These are phyloP conservation scores for Viridothelium virens DNA, from an alignment of 495 filamentous ascomycete species.

Conservation along the genomic window DNA sequence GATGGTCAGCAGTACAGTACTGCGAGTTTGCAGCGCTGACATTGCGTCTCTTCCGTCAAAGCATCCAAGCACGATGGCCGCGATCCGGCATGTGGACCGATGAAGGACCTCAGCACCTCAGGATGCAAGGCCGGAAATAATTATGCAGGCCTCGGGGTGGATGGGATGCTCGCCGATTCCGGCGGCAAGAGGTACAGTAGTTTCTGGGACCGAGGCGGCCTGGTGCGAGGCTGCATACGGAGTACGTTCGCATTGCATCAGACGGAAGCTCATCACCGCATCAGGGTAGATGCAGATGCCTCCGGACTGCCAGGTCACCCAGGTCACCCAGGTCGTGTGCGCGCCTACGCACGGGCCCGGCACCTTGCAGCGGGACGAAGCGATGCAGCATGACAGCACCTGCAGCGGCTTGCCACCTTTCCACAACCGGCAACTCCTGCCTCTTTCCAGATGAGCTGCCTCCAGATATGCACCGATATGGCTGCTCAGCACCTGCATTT, in stretches of 20 bases:
- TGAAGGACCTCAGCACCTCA: too few relatives aligned
- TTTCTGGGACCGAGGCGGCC: too few relatives aligned
- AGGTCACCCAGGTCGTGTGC: not conserved
- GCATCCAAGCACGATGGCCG: not conserved
- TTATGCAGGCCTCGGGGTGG: too few relatives aligned
- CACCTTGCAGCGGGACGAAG: constrained; percentile 10
- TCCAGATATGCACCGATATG: too few relatives aligned
- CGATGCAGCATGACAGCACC: constrained; percentile 10
- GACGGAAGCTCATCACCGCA: not conserved
- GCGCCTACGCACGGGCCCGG: not conserved
- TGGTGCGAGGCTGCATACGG: too few relatives aligned
- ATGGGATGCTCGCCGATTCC: too few relatives aligned
- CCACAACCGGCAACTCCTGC: not conserved
- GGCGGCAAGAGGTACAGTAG: too few relatives aligned
- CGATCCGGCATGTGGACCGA: too few relatives aligned
- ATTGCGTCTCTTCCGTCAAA: not conserved
- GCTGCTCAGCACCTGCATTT: too few relatives aligned
- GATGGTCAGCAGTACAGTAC: not conserved
- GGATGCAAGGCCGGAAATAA: too few relatives aligned
- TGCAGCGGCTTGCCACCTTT: not conserved
- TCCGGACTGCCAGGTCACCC: not conserved
- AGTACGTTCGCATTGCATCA: not conserved
- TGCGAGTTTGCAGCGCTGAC: not conserved
- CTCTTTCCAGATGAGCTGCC: not conserved
- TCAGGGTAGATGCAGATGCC: not conserved